Evolutionary conservation across 2,329 filamentous ascomycete genomes (phyloP).

Genomic region (Acephala macrosclerotiorum): DNA sequence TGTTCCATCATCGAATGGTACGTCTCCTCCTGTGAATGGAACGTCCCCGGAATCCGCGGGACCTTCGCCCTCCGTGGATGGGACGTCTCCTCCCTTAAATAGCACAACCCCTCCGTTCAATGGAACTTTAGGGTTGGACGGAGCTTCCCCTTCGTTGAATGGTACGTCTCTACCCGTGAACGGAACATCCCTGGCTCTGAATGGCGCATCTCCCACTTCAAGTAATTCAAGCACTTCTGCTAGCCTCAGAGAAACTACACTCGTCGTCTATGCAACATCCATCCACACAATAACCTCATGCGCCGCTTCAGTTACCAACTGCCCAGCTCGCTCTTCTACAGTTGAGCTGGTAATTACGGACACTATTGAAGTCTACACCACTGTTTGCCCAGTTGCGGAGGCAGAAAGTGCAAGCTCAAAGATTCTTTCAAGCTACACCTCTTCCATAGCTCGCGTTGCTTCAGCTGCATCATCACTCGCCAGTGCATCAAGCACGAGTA

Average conservation of each 20-base stretch:
- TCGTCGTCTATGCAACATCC: background rate
- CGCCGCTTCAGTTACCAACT: background rate
- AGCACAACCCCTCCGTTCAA: background rate
- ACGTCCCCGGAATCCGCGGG: background rate
- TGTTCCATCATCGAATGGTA: background rate
- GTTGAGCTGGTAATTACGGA: background rate
- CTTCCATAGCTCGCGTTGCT: background rate
- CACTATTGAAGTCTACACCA: background rate
- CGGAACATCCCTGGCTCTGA: background rate
- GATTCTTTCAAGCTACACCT: slow-evolving; percentile 4
- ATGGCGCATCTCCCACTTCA: background rate
- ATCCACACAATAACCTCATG: background rate
- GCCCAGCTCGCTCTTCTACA: background rate
- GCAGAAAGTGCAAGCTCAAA: background rate
- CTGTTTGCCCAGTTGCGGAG: background rate
- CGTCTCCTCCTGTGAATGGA: background rate
- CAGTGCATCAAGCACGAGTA: background rate
- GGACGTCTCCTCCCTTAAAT: background rate
- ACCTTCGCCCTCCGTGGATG: background rate
- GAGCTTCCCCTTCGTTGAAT: background rate
- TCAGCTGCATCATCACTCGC: background rate
- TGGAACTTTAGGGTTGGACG: background rate
- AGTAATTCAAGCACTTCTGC: background rate
- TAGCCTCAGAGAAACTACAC: background rate
- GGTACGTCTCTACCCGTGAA: background rate